Evolutionary conservation across 106 monocot genomes (phyloP).

Genomic region (Dactylorhiza incarnata): DNA sequence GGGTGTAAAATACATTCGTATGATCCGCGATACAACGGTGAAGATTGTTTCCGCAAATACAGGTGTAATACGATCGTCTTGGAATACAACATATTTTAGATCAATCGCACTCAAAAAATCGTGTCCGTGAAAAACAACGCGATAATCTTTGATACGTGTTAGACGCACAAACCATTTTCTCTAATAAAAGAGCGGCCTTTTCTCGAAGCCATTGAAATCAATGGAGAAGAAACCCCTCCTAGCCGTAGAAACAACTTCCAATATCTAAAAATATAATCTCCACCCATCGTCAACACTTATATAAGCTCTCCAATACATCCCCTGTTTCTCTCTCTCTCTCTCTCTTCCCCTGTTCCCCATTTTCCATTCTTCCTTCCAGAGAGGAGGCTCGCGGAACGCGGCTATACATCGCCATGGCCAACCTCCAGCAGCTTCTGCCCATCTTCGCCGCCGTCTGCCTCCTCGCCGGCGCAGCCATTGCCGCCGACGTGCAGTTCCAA

Average conservation of each 20-base stretch:
- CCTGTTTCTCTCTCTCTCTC: neutral
- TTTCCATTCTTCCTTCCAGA: neutral
- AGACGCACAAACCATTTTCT: too few relatives aligned
- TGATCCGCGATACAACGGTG: too few relatives aligned
- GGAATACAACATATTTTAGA: too few relatives aligned
- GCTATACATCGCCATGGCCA: slow-evolving; percentile 5
- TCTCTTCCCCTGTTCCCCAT: neutral
- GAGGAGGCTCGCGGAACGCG: neutral
- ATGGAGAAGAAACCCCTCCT: neutral
- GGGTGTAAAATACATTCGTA: too few relatives aligned
- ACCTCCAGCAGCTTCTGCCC: neutral
- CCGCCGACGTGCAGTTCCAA: neutral
- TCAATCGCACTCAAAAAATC: too few relatives aligned
- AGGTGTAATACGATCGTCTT: too few relatives aligned
- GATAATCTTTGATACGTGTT: too few relatives aligned
- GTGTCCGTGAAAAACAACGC: too few relatives aligned
- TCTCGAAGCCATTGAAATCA: neutral
- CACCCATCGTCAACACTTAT: neutral
- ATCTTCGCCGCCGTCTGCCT: neutral
- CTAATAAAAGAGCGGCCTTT: too few relatives aligned
- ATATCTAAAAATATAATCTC: neutral
- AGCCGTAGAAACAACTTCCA: neutral
- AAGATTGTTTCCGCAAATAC: too few relatives aligned
- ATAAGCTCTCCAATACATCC: neutral
- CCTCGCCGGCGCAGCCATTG: neutral